Conservation (phyloP, 2,329 filamentous ascomycete species). For the Fusarium foetens region DNA sequence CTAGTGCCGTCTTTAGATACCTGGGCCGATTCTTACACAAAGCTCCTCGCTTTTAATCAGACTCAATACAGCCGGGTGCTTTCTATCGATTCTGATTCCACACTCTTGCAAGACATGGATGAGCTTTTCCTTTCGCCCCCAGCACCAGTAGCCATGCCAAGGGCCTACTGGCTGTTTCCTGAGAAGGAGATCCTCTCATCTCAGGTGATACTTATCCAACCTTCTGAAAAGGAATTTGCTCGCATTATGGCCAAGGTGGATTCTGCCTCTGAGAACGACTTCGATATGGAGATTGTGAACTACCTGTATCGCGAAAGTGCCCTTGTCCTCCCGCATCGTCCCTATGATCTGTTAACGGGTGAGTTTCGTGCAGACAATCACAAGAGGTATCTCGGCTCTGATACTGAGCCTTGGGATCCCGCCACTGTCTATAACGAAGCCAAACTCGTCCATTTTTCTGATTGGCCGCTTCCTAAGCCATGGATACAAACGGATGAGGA, state of each 20-base stretch:
- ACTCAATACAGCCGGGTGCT: constrained; percentile 64
- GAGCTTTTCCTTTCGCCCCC: constrained; percentile 75
- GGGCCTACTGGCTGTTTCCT: constrained; percentile 75
- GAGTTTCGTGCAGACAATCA: constrained; percentile 68
- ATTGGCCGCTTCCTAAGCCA: constrained; percentile 75
- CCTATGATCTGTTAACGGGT: constrained; percentile 69
- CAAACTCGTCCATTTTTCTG: constrained; percentile 76
- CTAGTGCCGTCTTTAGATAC: constrained; percentile 50
- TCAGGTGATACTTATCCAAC: constrained; percentile 70
- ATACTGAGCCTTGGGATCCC: constrained; percentile 69
- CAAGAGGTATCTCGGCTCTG: constrained; percentile 53
- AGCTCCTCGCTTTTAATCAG: constrained; percentile 75
- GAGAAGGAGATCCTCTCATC: constrained; percentile 64
- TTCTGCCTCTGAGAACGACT: constrained; percentile 50
- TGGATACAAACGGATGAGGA: constrained; percentile 49
- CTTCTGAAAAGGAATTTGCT: constrained; percentile 63
- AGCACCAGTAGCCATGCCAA: constrained; percentile 72
- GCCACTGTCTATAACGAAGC: constrained; percentile 63
- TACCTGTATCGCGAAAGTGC: constrained; percentile 67
- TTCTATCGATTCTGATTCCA: constrained; percentile 71
- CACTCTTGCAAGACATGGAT: constrained; percentile 71
- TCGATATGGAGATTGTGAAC: constrained; percentile 77
- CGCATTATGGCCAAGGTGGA: constrained; percentile 46
- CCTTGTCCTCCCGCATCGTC: constrained; percentile 71
- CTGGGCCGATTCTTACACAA: constrained; percentile 73